Base-by-base conservation (phyloP, 371 early-diverging fungal species). In the Batrachochytrium dendrobatidis region DNA sequence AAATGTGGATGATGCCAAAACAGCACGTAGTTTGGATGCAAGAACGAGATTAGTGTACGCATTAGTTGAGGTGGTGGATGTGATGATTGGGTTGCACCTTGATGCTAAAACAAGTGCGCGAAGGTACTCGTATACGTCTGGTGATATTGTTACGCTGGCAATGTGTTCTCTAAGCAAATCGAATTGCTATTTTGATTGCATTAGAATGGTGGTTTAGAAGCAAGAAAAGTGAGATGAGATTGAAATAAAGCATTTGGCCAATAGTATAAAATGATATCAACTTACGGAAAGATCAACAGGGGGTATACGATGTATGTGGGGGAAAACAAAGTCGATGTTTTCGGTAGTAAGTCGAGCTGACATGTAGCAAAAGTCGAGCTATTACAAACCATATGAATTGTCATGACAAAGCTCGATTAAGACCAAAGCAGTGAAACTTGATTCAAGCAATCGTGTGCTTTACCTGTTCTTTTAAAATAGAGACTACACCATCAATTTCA, bases 291-390 rank as follows among this genome's bases (percentile, higher is more conserved):
- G 3, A 26, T 45, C 46, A 7, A 45, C 26, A 3, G 46, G 5
- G 6, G 46, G 12, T 20, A 45, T 45, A 26, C 46, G 46, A 26
- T 45, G 46, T 5, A 45, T 45, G 46, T 45, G 3, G 6, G 3
- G 46, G 7, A 26, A 3, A 12, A 45, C 5, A 26, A 45, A 26
- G 24, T 3, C 46, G 3, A 45, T 3, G 6, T 5, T 12, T 26
- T 20, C 3, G 3, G 6, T 12, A 5, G 5, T 5, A 5, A 45
- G 3, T 26, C 46, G 12, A 3, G 46, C 5, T 20, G 46, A 45
- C 46, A 45, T 45, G 46, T 24, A 45, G 46, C 46, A 45, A 12
- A 45, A 45, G 46, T 12, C 46, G 3, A 45, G 46, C 46, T 45
- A 26, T 26, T n/a, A n/a, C n/a, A n/a, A n/a, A n/a, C n/a, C n/a